A percentile compares a stretch with the other conserved stretches of the same genome.
These are phyloP conservation scores for Massarina eburnea DNA, from an alignment of 2,329 filamentous ascomycete species.

Conservation along the genomic window DNA sequence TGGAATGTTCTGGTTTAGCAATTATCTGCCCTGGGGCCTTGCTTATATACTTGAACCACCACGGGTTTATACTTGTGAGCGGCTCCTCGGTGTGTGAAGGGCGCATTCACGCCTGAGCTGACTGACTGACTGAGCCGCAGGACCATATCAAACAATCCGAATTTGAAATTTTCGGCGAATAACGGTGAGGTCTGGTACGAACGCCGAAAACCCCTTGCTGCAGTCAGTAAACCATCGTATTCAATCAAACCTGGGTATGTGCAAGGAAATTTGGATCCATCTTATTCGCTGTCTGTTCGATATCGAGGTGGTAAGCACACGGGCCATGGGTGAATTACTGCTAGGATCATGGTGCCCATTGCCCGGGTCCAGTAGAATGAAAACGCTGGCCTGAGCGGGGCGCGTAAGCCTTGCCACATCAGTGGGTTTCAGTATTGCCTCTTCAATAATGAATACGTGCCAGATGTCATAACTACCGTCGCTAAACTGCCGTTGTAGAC, in stretches of 20 bases:
- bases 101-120: neutral
- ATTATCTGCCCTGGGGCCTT: neutral
- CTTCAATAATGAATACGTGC: neutral
- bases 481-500: neutral
- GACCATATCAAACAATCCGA: neutral
- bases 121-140: constrained; percentile 1
- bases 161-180: neutral
- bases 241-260: neutral
- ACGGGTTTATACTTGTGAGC: neutral
- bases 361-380: constrained; percentile 20
- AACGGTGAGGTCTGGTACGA: neutral
- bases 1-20: neutral
- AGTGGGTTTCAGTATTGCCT: constrained; percentile 15
- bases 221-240: neutral
- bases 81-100: neutral
- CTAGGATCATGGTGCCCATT: constrained; percentile 13
- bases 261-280: constrained; percentile 1
- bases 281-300: constrained; percentile 26
- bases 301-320: constrained; percentile 25
- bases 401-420: constrained; percentile 29
- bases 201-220: neutral
- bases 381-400: constrained; percentile 17
- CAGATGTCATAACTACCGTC: neutral
- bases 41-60: neutral
- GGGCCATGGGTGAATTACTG: constrained; percentile 4